Conservation (phyloP, 23 red algal species). For the Gracilaria gracilis region DNA sequence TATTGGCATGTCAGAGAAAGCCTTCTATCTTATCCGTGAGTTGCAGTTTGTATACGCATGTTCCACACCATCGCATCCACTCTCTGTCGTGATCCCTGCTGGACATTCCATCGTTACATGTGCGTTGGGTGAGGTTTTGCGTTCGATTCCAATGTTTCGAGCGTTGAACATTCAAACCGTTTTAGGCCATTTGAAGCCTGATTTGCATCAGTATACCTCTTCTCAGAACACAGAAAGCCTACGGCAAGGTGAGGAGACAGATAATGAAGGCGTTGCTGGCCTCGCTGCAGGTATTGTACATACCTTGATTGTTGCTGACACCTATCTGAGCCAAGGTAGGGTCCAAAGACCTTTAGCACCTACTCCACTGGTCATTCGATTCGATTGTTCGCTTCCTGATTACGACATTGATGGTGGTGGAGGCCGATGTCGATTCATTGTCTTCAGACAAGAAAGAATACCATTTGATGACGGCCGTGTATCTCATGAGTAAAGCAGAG, state of each 20-base stretch:
- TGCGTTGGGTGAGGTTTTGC: constrained; percentile 51
- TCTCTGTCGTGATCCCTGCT: constrained; percentile 52
- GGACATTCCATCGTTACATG: constrained; percentile 45
- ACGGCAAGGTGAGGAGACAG: constrained; percentile 68
- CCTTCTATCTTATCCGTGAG: constrained; percentile 51
- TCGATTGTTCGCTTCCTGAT: constrained; percentile 60
- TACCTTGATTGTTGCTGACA: constrained; percentile 58
- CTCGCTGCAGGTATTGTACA: constrained; percentile 35
- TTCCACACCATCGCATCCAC: constrained; percentile 39
- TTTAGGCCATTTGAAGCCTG: constrained; percentile 4
- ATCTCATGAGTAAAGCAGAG: not conserved
- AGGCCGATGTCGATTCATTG: constrained; percentile 65
- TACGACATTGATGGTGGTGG: constrained; percentile 62
- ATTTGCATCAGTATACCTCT: not conserved
- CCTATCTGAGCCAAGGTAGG: not conserved
- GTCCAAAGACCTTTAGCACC: constrained; percentile 40
- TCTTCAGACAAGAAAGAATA: constrained; percentile 48
- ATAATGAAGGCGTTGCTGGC: constrained; percentile 57
- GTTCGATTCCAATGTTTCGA: constrained; percentile 49
- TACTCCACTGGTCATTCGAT: constrained; percentile 62
- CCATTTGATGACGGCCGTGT: not conserved
- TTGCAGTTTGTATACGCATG: constrained; percentile 56
- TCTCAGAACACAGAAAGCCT: not conserved
- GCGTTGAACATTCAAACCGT: constrained; percentile 32
- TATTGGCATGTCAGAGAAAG: constrained; percentile 54